Base-by-base conservation (phyloP, 139 green algal genomes). In the Mesotaenium endlicherianum region DNA sequence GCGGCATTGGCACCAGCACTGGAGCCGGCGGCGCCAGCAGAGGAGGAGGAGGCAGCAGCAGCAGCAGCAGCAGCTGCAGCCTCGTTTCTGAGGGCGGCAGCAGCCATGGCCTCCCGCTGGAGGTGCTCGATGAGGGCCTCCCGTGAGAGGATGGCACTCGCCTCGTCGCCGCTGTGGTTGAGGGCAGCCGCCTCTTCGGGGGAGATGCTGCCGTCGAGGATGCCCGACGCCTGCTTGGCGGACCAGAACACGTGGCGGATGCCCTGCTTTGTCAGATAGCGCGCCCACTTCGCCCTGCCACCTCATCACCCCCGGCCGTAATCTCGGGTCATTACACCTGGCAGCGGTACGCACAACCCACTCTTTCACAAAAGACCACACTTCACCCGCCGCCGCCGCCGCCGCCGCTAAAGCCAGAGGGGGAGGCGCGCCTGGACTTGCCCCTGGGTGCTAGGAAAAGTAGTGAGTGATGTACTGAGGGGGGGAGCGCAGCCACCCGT, bases 221-320 rank as follows among this genome's bases (percentile, higher is more conserved):
- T 60, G 47, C 53, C 17, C 4, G 77, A 39, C 41, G 59, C 77
- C 59, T 49, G 36, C 58, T 86, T 89, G 30, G 88, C 88, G 31
- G 79, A 88, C 88, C 88, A 91, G 31, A 84, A 91, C 26, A 89
- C 6, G 60, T 71, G 86, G 3, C 57, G 38, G 17, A 88, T 68
- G 8, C 91, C 93, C 36, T 88, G 75, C 0, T 34, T 31, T 60
- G 96, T 91, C 70, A 99, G 94, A 80, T 97, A 95, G 77, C 94
- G 91, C 0, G 95, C 94, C 96, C 96, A 99, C 11, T 86, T 86
- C 1, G 0, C 41, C 16, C 94, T 86, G 44, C 70, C n/a, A n/a
- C n/a, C n/a, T n/a, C n/a, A n/a, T n/a, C n/a, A n/a, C n/a, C n/a
- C n/a, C n/a, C n/a, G n/a, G n/a, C n/a, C n/a, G n/a, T n/a, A n/a